Evolutionary conservation across 1,284 basidiomycete species (phyloP).

Genomic region (Hymenochaete sp.): DNA sequence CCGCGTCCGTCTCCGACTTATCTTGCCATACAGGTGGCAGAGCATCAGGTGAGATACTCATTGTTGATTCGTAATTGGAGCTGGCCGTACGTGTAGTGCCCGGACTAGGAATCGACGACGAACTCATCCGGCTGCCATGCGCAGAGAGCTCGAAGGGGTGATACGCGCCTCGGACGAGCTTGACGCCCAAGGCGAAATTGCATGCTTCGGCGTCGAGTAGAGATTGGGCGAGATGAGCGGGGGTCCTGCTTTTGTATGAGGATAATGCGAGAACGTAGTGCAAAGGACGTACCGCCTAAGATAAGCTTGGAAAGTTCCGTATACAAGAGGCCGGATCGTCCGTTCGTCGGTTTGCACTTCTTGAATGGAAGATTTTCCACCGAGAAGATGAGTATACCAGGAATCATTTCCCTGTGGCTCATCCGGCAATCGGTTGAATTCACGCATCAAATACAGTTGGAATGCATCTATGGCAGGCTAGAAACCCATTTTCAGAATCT

Average conservation of each 20-base stretch:
- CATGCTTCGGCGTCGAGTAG: slow-evolving; percentile 59
- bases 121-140: no score
- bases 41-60: slow-evolving; percentile 46
- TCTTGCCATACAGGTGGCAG: slow-evolving; percentile 58
- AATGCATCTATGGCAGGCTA: slow-evolving; percentile 78
- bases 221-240: slow-evolving; percentile 56
- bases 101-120: no score
- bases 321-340: slow-evolving; percentile 54
- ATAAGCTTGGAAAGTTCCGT: slow-evolving; percentile 83
- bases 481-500: no score
- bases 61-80: not conserved
- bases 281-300: slow-evolving; percentile 49
- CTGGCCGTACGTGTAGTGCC: not conserved
- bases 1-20: slow-evolving; percentile 72
- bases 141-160: slow-evolving; percentile 68
- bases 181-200: slow-evolving; percentile 83
- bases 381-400: not conserved
- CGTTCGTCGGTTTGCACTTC: slow-evolving; percentile 12
- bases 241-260: slow-evolving; percentile 41
- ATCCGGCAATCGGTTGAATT: slow-evolving; percentile 57
- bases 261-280: slow-evolving; percentile 1
- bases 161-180: slow-evolving; percentile 94
- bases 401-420: not conserved
- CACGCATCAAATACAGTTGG: slow-evolving; percentile 63
- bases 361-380: no score